phyloP scores from a whole-genome alignment of 2,329 filamentous ascomycete genomes.

The Fusarium sarcochroum region DNA sequence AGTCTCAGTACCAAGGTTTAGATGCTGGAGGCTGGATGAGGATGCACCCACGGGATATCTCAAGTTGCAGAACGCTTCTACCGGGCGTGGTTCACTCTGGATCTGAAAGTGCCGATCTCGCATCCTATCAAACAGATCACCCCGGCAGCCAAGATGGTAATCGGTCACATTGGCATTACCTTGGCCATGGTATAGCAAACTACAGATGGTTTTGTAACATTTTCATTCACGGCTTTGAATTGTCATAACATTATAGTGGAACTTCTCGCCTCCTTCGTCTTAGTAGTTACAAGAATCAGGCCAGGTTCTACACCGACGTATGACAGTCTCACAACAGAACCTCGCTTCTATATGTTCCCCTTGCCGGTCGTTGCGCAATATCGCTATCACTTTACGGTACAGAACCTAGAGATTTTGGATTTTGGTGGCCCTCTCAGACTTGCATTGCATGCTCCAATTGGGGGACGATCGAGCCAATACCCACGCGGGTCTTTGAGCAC shows the following conservation, averaged over 20 bases:
- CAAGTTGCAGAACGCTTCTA: constrained; percentile 4
- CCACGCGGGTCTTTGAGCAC: constrained; percentile 41
- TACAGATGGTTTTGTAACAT: background rate
- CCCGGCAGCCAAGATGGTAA: constrained; percentile 26
- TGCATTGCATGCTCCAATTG: constrained; percentile 41
- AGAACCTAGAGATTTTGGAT: background rate
- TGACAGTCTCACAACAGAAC: background rate
- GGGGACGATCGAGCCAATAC: constrained; percentile 47
- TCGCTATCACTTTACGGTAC: constrained; percentile 3
- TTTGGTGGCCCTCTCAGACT: constrained; percentile 29
- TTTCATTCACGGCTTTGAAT: background rate
- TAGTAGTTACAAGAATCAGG: background rate
- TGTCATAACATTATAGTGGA: background rate
- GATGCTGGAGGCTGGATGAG: constrained; percentile 14
- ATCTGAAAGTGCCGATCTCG: constrained; percentile 42
- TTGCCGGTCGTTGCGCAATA: constrained; percentile 30
- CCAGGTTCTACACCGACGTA: constrained; percentile 1
- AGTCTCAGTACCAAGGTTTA: background rate
- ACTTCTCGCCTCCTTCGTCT: background rate
- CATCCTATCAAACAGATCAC: constrained; percentile 30
- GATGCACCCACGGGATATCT: constrained; percentile 12
- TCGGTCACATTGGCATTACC: constrained; percentile 19
- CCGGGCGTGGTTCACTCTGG: constrained; percentile 17
- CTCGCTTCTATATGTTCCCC: constrained; percentile 16
- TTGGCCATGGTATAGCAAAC: background rate